Base-by-base conservation (phyloP, 148 eudicot species). In the Amaranthus cruentus region DNA sequence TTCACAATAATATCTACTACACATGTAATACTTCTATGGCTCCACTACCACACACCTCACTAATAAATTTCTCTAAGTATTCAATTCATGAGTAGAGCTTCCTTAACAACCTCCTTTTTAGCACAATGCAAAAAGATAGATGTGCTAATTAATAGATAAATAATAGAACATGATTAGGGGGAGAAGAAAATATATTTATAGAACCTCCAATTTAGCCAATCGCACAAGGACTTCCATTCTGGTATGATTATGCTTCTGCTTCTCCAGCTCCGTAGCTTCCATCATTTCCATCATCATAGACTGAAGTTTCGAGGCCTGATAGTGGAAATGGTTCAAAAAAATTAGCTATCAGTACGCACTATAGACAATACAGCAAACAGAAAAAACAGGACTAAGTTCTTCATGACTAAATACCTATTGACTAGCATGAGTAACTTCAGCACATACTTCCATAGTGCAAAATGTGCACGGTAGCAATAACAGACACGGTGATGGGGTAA, bases 241-340 rank as follows among this genome's bases (percentile, higher is more conserved):
- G 44, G 99, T 95, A 81, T 78, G 87, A 74, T 90, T 95, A 79
- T 95, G 99, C 74, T 95, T 95, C 80, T 88, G 97, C 88, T 95
- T 95, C 83, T 95, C 99, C 42, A 87, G 47, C 50, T 95, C 99
- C 52, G 79, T 96, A 60, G 99, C 99, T 75, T 95, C 96, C 99
- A 95, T 91, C 75, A 80, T 90, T 73, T 91, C 97, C 88, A 90
- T 95, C 87, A 83, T 95, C 53, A 87, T 86, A 53, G 87, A 86
- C 74, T 95, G 99, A 80, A 95, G 78, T 73, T 95, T 89, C 50
- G 91, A 90, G 76, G 97, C 99, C 99, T 95, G 82, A 67, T 55
- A 38, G 47, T 62, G 21, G 59, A 52, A 77, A 55, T 56, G 9
- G 71, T 46, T 68, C 15, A 59, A 47, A 53, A 7, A 68, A 38